Evolutionary conservation across 352 stramenopile genomes (phyloP), one percentile per base, ranked within the genome.

Genomic region (Plasmopara muralis): DNA sequence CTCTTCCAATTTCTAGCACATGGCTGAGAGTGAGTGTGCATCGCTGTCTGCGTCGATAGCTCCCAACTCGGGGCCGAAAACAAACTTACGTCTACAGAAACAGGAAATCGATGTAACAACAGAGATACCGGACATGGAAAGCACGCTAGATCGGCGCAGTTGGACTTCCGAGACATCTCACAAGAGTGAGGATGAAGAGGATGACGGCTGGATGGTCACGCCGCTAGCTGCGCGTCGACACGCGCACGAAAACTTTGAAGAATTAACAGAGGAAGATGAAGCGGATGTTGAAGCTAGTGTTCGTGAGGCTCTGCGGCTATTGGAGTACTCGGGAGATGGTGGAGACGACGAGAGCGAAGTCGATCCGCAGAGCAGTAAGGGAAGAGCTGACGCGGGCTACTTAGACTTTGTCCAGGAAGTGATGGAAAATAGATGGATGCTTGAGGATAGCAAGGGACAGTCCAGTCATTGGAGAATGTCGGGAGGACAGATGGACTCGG

Each of bases 361-460:
- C 6, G 45, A 43, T 18, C 55, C 70, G 6, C 50, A 57, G 10
- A 62, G 48, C 0, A 9, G 30, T 13, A 31, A 33, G 2, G 31
- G 10, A 25, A 50, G 31, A 37, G 16, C 45, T 13, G 30, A 41
- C 10, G 39, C 42, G 15, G 35, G 45, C 10, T 78, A 79, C 47
- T 60, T 82, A 43, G 75, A 82, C 43, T 75, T 82, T 59, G 62
- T 83, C n/a, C 64, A 82, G 28, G 60, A 75, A 31, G 56, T 67
- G 30, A 70, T 75, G 60, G 64, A 73, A 38, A 61, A 68, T 29
- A 56, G 41, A 15, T 77, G 68, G 68, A 67, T 45, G 0, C 16
- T 60, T 37, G 60, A 61, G 7, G 49, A 61, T 37, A 50, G 30
- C 48, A 43, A 61, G 20, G 39, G 30, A 14, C 47, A 59, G 12